Base-by-base conservation (phyloP, 495 filamentous ascomycete species). In the Penicillium verhagenii region DNA sequence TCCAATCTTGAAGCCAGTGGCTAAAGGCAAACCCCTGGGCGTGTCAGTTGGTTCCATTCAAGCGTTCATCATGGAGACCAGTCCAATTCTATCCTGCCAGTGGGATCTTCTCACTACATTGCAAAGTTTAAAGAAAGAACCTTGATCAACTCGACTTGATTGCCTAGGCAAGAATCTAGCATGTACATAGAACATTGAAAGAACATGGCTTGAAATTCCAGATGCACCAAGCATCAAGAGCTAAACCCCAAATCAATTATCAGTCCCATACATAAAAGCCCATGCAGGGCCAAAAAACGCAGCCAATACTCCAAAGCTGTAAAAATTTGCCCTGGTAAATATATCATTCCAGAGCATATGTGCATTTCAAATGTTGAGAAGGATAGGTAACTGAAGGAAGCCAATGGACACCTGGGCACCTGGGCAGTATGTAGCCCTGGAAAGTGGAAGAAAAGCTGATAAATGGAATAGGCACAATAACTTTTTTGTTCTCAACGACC, bases 401-500 rank as follows among this genome's bases (percentile, higher is more conserved):
- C n/a, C n/a, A n/a, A n/a, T n/a, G n/a, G n/a, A n/a, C n/a, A n/a
- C n/a, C n/a, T n/a, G n/a, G n/a, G n/a, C n/a, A n/a, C n/a, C n/a
- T n/a, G n/a, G n/a, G n/a, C n/a, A n/a, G n/a, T n/a, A n/a, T n/a
- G n/a, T n/a, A n/a, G n/a, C n/a, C n/a, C n/a, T n/a, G n/a, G n/a
- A n/a, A n/a, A n/a, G n/a, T n/a, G n/a, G n/a, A n/a, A n/a, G n/a
- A n/a, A n/a, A n/a, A n/a, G n/a, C n/a, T n/a, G n/a, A n/a, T n/a
- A n/a, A n/a, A 16, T 35, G 11, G 6, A 43, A 21, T 20, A 43
- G 39, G 39, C n/a, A 47, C 21, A 48, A 51, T 4, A 55, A 60
- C 50, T 59, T 56, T 35, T 60, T 29, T 50, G 23, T 50, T 47
- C 47, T 23, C 53, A 54, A 61, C 40, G 42, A 45, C 52, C 56